Evolutionary conservation across 2,329 filamentous ascomycete species (phyloP).

Genomic region (Fusarium penzigii): DNA sequence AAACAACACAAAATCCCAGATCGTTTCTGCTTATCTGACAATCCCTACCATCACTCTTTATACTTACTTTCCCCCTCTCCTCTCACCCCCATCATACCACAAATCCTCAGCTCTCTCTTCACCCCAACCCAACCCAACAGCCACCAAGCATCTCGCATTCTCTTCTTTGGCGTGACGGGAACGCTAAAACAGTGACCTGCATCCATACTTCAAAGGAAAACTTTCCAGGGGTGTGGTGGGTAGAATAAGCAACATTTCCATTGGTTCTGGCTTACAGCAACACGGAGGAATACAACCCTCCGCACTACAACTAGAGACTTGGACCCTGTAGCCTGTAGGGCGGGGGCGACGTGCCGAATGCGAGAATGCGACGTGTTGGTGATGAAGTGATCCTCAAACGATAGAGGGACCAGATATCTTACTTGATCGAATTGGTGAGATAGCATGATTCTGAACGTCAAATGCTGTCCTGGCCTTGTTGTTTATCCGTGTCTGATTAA

Average conservation of each 20-base stretch:
- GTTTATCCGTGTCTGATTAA: neutral
- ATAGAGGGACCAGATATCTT: neutral
- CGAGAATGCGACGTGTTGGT: neutral
- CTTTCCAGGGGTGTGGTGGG: too few species aligned
- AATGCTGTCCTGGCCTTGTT: too few species aligned
- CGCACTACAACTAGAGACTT: neutral
- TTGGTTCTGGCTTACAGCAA: slow-evolving; percentile 11
- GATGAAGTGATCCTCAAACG: too few species aligned
- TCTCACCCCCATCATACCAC: slow-evolving; percentile 4
- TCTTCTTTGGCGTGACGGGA: too few species aligned
- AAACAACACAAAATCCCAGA: neutral
- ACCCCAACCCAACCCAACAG: neutral
- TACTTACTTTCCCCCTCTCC: neutral
- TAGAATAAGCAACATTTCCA: slow-evolving; percentile 23
- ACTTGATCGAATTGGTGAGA: too few species aligned
- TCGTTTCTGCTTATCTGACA: slow-evolving; percentile 4
- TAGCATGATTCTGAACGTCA: too few species aligned
- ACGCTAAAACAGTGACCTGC: too few species aligned
- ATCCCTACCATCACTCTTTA: slow-evolving; percentile 20
- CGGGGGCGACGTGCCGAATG: slow-evolving; percentile 9
- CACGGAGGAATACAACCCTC: too few species aligned
- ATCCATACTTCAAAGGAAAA: too few species aligned
- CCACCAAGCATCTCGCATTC: too few species aligned
- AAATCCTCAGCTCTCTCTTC: slow-evolving; percentile 7
- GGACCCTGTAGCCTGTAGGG: slow-evolving; percentile 11